Evolutionary conservation across 208 protist genomes (phyloP).

Genomic region (Acanthamoeba sp.): DNA sequence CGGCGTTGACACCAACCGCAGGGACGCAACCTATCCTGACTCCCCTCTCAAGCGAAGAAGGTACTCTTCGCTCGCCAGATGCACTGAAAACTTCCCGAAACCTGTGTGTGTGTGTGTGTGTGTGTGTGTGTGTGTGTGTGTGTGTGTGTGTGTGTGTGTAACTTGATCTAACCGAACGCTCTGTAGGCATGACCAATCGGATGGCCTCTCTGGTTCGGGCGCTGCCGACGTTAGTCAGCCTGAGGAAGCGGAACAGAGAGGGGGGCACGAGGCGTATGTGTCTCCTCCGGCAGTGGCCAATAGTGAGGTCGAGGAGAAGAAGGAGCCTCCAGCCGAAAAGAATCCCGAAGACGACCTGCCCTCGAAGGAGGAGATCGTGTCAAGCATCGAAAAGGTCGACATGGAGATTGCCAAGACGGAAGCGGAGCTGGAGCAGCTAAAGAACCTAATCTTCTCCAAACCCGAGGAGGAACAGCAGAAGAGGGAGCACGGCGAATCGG

Average conservation of each 20-base stretch:
- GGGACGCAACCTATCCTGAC: not conserved
- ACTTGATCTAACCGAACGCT: not conserved
- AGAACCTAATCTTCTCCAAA: slow-evolving; percentile 57
- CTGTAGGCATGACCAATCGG: not conserved
- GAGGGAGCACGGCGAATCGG: slow-evolving; percentile 13
- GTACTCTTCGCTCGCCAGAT: not conserved
- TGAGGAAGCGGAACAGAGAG: not conserved
- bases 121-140: too few relatives aligned
- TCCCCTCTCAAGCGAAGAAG: not conserved
- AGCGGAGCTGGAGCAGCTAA: slow-evolving; percentile 46
- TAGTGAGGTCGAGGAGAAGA: not conserved
- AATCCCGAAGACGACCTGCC: slow-evolving; percentile 52
- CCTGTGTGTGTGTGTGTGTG: too few relatives aligned
- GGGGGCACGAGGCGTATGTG: not conserved
- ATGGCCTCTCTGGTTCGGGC: not conserved
- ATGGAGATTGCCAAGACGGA: slow-evolving; percentile 75
- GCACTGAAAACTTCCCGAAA: too few relatives aligned
- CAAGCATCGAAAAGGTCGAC: slow-evolving; percentile 74
- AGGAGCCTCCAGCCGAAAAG: not conserved
- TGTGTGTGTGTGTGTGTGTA: not conserved
- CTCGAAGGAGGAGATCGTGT: slow-evolving; percentile 73
- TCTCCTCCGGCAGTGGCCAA: too few relatives aligned
- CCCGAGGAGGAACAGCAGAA: slow-evolving; percentile 51
- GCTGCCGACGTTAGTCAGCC: not conserved
- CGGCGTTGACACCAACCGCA: not conserved